Base-by-base conservation (phyloP, 495 filamentous ascomycete species). In the Penicillium psychrofluorescens region DNA sequence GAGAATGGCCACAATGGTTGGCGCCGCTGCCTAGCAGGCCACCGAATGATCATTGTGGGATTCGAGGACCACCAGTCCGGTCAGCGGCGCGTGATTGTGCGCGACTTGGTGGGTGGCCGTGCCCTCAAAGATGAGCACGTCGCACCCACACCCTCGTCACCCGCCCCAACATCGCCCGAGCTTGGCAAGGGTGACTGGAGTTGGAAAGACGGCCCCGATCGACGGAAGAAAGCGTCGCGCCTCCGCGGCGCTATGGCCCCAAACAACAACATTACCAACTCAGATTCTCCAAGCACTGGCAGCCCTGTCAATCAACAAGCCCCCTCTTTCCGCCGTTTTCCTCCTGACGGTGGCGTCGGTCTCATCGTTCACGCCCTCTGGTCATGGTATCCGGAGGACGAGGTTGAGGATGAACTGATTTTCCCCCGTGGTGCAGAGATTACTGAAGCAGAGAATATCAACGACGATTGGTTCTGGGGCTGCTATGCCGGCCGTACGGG, bases 361-460 rank as follows among this genome's bases (percentile, higher is more conserved):
- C 60, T 80, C 32, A 55, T 70, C 11, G 76, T 77, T n/a, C 46
- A 72, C 11, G 86, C 87, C 0, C 46, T 67, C 13, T 95, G 86
- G 85, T 68, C 75, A 7, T 94, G 80, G 71, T 88, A 82, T 53
- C 88, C 86, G 0, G 67, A 62, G 7, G 75, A 74, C 6, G 79
- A 69, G 6, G 70, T 69, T 10, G 62, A 67, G 29, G 85, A 94
- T 61, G 90, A 95, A 69, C 58, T 95, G 41, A 66, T 78, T 51
- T 95, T 95, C 53, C 90, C 90, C 3, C 83, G 78, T 44, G 81
- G 84, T 6, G 88, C 89, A 0, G 86, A 91, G 62, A 76, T 95
- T 9, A 70, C 72, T 3, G 90, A 95, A 70, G 79, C 80, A 30
- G 79, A 86, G 63, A 82, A 86, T 61, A 78, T 90, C 36, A 95